Conservation (phyloP, 495 filamentous ascomycete genomes). For the Xylaria curta region DNA sequence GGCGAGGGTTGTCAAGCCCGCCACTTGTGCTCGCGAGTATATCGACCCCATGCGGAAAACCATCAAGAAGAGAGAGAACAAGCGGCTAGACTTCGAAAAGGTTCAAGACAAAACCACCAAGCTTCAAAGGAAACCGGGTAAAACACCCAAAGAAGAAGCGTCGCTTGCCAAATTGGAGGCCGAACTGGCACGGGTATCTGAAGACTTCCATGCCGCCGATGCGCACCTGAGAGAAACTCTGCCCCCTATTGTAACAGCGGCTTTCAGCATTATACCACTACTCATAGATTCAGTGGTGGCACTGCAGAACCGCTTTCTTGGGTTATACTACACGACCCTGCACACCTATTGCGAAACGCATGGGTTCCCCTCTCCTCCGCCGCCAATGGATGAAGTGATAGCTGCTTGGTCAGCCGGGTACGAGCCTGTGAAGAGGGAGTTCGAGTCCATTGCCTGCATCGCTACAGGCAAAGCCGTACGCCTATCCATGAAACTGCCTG, state of each 20-base stretch:
- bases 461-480: slow-evolving; percentile 78
- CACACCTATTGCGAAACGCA: slow-evolving; percentile 77
- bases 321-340: slow-evolving; percentile 82
- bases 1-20: slow-evolving; percentile 72
- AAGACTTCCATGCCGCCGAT: slow-evolving; percentile 86
- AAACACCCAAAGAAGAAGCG: slow-evolving; percentile 78
- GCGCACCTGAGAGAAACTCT: slow-evolving; percentile 77
- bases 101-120: slow-evolving; percentile 76
- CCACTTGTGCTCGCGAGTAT: slow-evolving; percentile 71
- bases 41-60: slow-evolving; percentile 83
- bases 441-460: slow-evolving; percentile 76
- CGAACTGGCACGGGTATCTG: slow-evolving; percentile 70
- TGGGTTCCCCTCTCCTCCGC: slow-evolving; percentile 74
- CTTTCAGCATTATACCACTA: slow-evolving; percentile 81
- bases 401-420: slow-evolving; percentile 71
- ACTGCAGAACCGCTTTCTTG: slow-evolving; percentile 84
- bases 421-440: slow-evolving; percentile 67
- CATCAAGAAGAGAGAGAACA: slow-evolving; percentile 91
- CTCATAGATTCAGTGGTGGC: slow-evolving; percentile 75
- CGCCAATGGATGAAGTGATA: slow-evolving; percentile 74
- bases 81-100: slow-evolving; percentile 88
- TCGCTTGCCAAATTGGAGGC: slow-evolving; percentile 76
- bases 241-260: slow-evolving; percentile 74
- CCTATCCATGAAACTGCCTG: slow-evolving; percentile 57
- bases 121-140: slow-evolving; percentile 71